Percentiles rank a stretch among this genome's conserved stretches.
Evolutionary conservation across 495 filamentous ascomycete genomes (phyloP).

Genomic region (Aspergillus bertholletiae): DNA sequence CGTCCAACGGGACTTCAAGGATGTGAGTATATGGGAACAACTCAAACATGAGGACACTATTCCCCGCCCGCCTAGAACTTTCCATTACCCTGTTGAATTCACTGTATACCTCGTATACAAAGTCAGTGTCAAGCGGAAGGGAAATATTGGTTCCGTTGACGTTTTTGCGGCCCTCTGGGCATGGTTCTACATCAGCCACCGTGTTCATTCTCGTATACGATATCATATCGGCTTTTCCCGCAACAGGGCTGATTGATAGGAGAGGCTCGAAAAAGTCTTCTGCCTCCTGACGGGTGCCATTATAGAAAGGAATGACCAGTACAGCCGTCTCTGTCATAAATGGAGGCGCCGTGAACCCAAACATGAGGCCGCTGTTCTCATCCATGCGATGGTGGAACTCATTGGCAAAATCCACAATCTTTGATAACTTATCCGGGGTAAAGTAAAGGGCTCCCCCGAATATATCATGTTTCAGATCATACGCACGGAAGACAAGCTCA

Average conservation of each 20-base stretch:
- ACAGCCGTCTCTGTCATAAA: conserved; percentile 21
- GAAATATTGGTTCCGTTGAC: conserved; percentile 1
- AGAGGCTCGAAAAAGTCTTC: conserved; percentile 30
- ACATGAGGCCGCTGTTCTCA: conserved; percentile 10
- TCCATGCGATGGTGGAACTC: conserved; percentile 24
- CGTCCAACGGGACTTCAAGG: conserved; percentile 3
- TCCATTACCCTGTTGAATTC: conserved; percentile 1
- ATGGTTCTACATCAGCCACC: conserved; percentile 1
- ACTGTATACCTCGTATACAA: background rate
- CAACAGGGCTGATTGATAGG: conserved; percentile 19
- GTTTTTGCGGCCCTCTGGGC: conserved; percentile 3
- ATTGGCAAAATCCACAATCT: conserved; percentile 38
- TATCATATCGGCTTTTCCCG: conserved; percentile 19
- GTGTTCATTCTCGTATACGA: conserved; percentile 22
- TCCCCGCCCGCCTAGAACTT: background rate
- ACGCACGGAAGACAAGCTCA: conserved; percentile 35
- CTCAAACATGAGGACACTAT: conserved; percentile 11
- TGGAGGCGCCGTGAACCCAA: conserved; percentile 30
- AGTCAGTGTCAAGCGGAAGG: background rate
- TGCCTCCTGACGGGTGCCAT: conserved; percentile 34
- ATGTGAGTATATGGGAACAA: conserved; percentile 8
- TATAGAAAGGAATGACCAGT: conserved; percentile 35
- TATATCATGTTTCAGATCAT: conserved; percentile 29
- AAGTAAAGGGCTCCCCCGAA: conserved; percentile 44
- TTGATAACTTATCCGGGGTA: conserved; percentile 25